Evolutionary conservation across 2,329 filamentous ascomycete genomes (phyloP).

Genomic region (Aspergillus flavus): DNA sequence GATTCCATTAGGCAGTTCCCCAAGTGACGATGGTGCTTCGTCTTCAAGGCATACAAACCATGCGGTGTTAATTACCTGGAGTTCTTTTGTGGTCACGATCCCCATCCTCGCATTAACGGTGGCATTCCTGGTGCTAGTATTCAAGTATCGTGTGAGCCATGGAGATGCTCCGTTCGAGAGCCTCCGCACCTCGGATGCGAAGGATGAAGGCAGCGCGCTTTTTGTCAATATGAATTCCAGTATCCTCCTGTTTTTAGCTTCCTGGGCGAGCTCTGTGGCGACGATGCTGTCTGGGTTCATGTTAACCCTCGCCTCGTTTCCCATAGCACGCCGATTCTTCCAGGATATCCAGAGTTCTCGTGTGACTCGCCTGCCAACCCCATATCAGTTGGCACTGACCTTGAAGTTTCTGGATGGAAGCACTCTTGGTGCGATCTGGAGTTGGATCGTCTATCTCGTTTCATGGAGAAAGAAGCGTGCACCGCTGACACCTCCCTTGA

Average conservation of each 20-base stretch:
- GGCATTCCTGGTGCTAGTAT: conserved; percentile 11
- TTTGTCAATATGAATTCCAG: conserved; percentile 15
- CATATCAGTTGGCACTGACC: conserved; percentile 21
- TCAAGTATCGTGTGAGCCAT: conserved; percentile 8
- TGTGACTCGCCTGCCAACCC: conserved; percentile 17
- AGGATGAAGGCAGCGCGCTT: not conserved
- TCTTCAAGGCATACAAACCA: not conserved
- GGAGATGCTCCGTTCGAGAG: not conserved
- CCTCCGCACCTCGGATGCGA: not conserved
- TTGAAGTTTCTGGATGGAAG: conserved; percentile 21
- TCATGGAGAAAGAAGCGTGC: conserved; percentile 17
- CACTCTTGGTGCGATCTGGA: conserved; percentile 16
- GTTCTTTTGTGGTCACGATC: conserved; percentile 9
- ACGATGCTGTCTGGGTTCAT: conserved; percentile 25
- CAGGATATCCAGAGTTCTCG: conserved; percentile 8
- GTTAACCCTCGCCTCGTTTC: conserved; percentile 28
- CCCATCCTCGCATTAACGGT: conserved; percentile 11
- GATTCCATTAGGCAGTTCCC: not conserved
- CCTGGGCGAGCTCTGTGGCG: conserved; percentile 22
- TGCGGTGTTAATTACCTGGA: not conserved
- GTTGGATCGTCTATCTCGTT: conserved; percentile 18
- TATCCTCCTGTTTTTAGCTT: conserved; percentile 10
- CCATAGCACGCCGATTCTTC: conserved; percentile 18
- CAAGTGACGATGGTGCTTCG: not conserved
- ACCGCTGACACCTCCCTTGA: conserved; percentile 11